Evolutionary conservation across 352 stramenopile species (phyloP).

Genomic region (Phytophthora syringae): DNA sequence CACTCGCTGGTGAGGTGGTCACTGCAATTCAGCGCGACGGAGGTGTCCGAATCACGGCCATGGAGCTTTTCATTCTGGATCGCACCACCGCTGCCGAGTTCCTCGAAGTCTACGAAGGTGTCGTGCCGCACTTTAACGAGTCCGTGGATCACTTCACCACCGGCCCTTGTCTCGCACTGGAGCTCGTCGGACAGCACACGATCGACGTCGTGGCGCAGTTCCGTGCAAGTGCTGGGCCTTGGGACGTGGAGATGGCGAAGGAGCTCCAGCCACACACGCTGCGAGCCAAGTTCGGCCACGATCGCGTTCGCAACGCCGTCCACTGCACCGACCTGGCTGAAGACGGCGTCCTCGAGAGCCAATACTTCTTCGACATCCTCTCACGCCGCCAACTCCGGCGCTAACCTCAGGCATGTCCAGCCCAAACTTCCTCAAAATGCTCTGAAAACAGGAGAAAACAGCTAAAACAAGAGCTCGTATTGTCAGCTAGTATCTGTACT

Average conservation of each 20-base stretch:
- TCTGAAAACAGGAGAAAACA: neutral
- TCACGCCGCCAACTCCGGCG: conserved; percentile 60
- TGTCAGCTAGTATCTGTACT: conserved; percentile 95
- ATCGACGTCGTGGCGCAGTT: conserved; percentile 75
- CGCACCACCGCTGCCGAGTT: conserved; percentile 91
- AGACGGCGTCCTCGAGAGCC: conserved; percentile 90
- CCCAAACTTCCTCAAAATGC: too few relatives aligned
- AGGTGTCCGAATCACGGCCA: conserved; percentile 84
- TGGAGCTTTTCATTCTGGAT: conserved; percentile 91
- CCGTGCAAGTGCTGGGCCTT: conserved; percentile 86
- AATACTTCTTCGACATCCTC: conserved; percentile 96
- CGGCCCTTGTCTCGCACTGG: conserved; percentile 90
- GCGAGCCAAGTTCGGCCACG: conserved; percentile 88
- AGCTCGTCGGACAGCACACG: conserved; percentile 75
- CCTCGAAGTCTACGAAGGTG: conserved; percentile 90
- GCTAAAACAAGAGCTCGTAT: neutral
- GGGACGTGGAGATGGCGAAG: conserved; percentile 94
- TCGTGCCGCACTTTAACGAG: conserved; percentile 93
- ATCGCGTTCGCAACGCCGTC: conserved; percentile 90
- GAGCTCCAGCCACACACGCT: conserved; percentile 91
- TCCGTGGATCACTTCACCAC: conserved; percentile 91
- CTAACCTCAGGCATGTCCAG: conserved; percentile 3
- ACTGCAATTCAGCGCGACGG: conserved; percentile 71
- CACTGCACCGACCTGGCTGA: conserved; percentile 94
- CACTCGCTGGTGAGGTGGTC: conserved; percentile 81